Base-by-base conservation (phyloP, 129 eudicot species). In the Solidago caesia region DNA sequence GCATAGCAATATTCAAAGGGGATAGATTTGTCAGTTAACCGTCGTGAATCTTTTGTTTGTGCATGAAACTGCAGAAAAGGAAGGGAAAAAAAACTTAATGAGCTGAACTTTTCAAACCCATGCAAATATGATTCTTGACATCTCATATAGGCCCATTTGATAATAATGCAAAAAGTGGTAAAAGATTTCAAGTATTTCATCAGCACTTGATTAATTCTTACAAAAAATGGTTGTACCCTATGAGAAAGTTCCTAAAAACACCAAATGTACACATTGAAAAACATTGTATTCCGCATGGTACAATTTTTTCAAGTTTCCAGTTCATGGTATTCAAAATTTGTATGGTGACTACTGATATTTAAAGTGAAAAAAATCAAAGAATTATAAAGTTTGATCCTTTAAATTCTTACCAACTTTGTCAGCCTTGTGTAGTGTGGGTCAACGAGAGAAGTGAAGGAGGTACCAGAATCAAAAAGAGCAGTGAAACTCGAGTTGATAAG, bases 401-500 rank as follows among this genome's bases (percentile, higher is more conserved):
- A 16, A 44, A 4, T 42, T 42, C 91, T 89, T 82, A 92, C 96
- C 85, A 82, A 79, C 60, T 86, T 82, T 74, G 89, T 70, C 48
- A 92, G 80, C 81, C 76, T 92, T 53, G 85, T 77, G 79, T 89
- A 92, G 67, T 76, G 74, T 21, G 96, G 93, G 44, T 85, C 89
- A 62, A 78, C 85, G 46, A 92, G 87, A 80, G 86, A 84, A 2
- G 97, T 88, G 68, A 86, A 91, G 51, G 97, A 86, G 72, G 96
- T 88, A 41, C 96, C 97, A 62, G 97, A 89, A 82, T 92, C 97
- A 77, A 92, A 87, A 78, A 92, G 97, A 44, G 96, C 89, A 4
- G 82, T 68, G 75, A 89, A 83, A 39, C 87, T 81, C 56, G 84
- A 82, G 80, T 89, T 86, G 59, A 83, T 65, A 67, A 83, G 81